These are phyloP conservation scores for Diplodia corticola DNA, from an alignment of 2,329 filamentous ascomycete species.

Conservation along the genomic window DNA sequence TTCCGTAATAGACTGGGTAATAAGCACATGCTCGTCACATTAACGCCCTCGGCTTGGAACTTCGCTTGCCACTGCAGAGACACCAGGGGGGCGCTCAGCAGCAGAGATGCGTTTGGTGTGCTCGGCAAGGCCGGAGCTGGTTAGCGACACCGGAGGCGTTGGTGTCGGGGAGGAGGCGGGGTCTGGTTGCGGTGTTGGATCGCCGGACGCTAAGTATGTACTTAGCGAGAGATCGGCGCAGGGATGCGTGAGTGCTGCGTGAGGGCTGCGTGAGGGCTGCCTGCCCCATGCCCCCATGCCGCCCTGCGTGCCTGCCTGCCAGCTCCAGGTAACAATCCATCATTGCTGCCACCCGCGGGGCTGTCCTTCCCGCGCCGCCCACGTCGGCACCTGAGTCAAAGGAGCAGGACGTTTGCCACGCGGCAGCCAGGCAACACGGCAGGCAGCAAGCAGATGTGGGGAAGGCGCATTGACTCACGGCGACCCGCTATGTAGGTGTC, in stretches of 20 bases:
- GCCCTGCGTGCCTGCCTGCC: too few relatives aligned
- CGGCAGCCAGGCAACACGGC: too few relatives aligned
- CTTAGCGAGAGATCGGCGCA: background rate
- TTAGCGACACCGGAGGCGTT: background rate
- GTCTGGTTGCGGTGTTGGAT: background rate
- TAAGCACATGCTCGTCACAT: too few relatives aligned
- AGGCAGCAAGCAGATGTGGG: background rate
- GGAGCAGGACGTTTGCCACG: too few relatives aligned
- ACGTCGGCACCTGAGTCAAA: too few relatives aligned
- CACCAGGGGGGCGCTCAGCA: too few relatives aligned
- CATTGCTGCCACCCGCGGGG: too few relatives aligned
- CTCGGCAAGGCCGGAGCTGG: background rate
- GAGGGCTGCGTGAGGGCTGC: background rate
- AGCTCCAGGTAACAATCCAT: too few relatives aligned
- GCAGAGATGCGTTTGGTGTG: background rate
- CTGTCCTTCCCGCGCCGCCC: too few relatives aligned
- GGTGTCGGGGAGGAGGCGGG: background rate
- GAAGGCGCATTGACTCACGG: conserved; percentile 4
- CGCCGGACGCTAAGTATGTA: background rate
- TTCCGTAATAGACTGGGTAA: too few relatives aligned
- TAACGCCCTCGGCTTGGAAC: background rate
- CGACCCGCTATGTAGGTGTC: conserved; percentile 4
- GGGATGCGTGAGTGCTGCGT: background rate
- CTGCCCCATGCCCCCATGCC: too few relatives aligned
- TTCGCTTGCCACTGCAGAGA: too few relatives aligned